Conservation (phyloP, 148 eudicot genomes). For the Spergularia marina region DNA sequence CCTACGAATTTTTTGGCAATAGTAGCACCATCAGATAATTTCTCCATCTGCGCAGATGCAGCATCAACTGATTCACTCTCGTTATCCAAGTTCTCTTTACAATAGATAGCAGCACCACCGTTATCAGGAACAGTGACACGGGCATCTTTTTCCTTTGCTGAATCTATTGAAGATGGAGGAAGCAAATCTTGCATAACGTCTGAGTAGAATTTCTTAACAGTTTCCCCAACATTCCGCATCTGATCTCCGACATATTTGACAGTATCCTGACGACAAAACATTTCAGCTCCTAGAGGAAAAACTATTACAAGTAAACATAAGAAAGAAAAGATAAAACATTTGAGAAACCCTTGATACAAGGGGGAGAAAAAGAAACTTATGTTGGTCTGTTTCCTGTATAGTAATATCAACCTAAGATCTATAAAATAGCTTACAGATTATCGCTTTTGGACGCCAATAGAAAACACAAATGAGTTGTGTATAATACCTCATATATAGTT, state of each 20-base stretch:
- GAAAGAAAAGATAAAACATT: neutral
- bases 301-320: neutral
- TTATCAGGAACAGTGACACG: constrained; percentile 36
- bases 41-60: constrained; percentile 21
- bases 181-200: constrained; percentile 70
- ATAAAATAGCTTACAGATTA: neutral
- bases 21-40: constrained; percentile 22
- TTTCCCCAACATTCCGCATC: constrained; percentile 63
- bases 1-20: constrained; percentile 11
- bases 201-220: constrained; percentile 75
- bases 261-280: constrained; percentile 52
- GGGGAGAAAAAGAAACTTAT: neutral
- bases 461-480: neutral
- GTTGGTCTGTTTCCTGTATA: neutral
- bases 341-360: neutral
- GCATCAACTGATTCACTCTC: constrained; percentile 27
- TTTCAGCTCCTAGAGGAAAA: neutral
- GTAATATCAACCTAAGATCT: neutral
- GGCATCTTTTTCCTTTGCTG: constrained; percentile 41
- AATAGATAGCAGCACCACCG: constrained; percentile 30
- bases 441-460: neutral
- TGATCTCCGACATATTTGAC: constrained; percentile 70
- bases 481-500: constrained; percentile 57
- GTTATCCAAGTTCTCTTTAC: constrained; percentile 33
- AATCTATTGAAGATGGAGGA: constrained; percentile 43